Percentiles rank a stretch among this genome's conserved stretches.
phyloP scores from a whole-genome alignment of 805 yeast genomes.

The Pichia sporocuriosa region DNA sequence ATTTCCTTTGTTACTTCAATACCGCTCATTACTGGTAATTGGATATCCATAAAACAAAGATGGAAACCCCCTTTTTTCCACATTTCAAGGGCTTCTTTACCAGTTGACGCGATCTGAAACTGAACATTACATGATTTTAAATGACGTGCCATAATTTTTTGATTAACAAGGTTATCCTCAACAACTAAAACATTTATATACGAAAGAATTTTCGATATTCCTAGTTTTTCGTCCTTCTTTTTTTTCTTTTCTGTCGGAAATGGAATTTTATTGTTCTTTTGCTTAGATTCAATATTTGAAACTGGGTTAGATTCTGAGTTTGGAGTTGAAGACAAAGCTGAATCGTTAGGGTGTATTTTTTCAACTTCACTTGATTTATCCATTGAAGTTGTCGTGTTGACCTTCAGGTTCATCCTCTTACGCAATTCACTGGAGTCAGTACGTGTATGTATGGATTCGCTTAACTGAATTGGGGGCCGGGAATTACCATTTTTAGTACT shows the following conservation, averaged over 20 bases:
- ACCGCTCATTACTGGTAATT: constrained; percentile 93
- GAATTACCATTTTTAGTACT: not conserved
- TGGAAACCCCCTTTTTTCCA: constrained; percentile 96
- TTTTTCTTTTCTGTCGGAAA: not conserved
- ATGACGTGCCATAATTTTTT: constrained; percentile 83
- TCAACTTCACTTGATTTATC: not conserved
- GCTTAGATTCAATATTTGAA: too few relatives aligned
- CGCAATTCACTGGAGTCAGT: not conserved
- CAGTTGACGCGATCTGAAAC: constrained; percentile 83
- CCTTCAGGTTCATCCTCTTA: constrained; percentile 4
- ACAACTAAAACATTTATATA: constrained; percentile 87
- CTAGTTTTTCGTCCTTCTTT: constrained; percentile 15
- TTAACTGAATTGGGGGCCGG: not conserved
- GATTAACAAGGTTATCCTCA: constrained; percentile 93
- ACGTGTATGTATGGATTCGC: not conserved
- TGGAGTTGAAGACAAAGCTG: not conserved
- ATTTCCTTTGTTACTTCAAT: constrained; percentile 92
- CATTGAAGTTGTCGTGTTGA: not conserved
- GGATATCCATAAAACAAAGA: constrained; percentile 93
- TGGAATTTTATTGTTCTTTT: too few relatives aligned
- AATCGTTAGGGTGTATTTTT: not conserved
- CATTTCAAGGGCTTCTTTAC: constrained; percentile 88
- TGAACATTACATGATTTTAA: constrained; percentile 78
- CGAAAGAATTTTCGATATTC: constrained; percentile 67
- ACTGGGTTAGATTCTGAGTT: constrained; percentile 1